Base-by-base conservation (phyloP, 495 filamentous ascomycete genomes). In the Aeminium ludgeri region DNA sequence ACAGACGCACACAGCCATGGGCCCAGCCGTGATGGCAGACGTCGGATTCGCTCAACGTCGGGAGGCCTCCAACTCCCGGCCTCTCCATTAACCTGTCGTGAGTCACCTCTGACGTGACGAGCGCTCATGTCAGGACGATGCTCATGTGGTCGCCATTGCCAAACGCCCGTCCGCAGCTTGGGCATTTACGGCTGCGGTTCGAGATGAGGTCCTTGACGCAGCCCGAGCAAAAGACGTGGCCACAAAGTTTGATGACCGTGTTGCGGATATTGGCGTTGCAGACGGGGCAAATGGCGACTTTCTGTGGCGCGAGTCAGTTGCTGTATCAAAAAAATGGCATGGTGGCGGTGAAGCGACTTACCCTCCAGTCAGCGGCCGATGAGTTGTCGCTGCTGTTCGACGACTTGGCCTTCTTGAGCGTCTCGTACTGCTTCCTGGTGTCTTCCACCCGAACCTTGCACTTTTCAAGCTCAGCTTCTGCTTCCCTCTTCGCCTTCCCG, bases 241-340 rank as follows among this genome's bases (percentile, higher is more conserved):
- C 89, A 58, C 89, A 97, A 11, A 79, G 83, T 55, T 85, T 86
- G 50, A 97, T 69, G 13, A 77, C 78, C 1, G 86, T 92, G 56
- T 96, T 81, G 62, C 95, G 95, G 67, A 93, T 89, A 40, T 86
- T 82, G 39, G 67, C 73, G 46, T 78, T 76, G 61, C 89, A 97
- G 15, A 95, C 81, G 1, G 80, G 78, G 63, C 89, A 97, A 30
- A 87, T 72, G 13, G 84, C 83, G 59, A 95, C 71, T 47, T 72
- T 72, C 87, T 96, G 51, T 10, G 32, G 10, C 7, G 10, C 23
- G 16, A 18, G n/a, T 38, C 12, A 23, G 13, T 16, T 5, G 10
- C 38, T 23, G 4, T 3, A 13, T 6, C 13, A 25, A 41, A 40
- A 20, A 10, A 20, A 13, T 10, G 36, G 10, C 1, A 23, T 4